Base-by-base conservation (phyloP, 2,329 filamentous ascomycete species). In the Penicillium sp. region DNA sequence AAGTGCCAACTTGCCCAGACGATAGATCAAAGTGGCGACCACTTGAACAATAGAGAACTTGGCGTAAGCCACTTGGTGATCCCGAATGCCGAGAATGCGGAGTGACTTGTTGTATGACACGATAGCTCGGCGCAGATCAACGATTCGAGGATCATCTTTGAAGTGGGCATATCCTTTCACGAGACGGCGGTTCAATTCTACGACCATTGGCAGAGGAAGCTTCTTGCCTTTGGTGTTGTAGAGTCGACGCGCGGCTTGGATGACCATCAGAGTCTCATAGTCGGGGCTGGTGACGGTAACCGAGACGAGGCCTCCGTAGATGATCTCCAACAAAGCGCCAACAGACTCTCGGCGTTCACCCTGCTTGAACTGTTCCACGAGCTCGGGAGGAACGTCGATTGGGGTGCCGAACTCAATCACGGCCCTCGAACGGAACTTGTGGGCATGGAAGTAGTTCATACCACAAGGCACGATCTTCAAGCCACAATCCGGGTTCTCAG, bases 391-490 rank as follows among this genome's bases (percentile, higher is more conserved):
- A 9, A 97, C 86, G 61, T 96, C 89, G 58, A 97, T 87, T 0
- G 94, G 92, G 24, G 85, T 87, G 8, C 94, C 94, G 66, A 97
- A 99, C 70, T 99, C 94, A 56, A 97, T 87, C 4, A 99, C 93
- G 34, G 93, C 94, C 70, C 94, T 85, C 59, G 93, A 97, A 43
- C 93, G 88, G 75, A 99, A 99, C 73, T 97, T 99, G 81, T 99
- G 93, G 0, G 93, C 90, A 74, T 97, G 93, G 77, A 99, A 99
- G 75, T 99, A 99, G 75, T 99, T 99, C 93, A 99, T 97, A 65
- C 93, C 93, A 48, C 94, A 92, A 3, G 94, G 94, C 22, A 99
- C 90, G 65, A 99, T 97, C 74, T 92, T 95, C 57, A 99, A 79
- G 29, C 90, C 91, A 68, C 90, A 96, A 60, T 93, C 82, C 3